Base-by-base conservation (phyloP, 2,329 filamentous ascomycete species). In the Akanthomyces uredinophilus region DNA sequence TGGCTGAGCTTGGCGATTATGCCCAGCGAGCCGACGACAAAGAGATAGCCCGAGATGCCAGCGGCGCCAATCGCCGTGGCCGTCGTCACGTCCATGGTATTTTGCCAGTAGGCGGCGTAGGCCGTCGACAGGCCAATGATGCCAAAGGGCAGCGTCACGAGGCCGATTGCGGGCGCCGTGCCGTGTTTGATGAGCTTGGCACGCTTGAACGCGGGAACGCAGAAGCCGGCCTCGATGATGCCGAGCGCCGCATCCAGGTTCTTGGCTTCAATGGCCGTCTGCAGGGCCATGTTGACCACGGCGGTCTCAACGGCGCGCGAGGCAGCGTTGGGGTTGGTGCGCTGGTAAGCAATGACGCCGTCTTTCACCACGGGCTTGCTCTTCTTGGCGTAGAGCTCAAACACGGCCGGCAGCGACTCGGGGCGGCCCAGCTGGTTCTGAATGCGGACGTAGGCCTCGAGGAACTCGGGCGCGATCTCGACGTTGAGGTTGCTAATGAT, bases 371-470 rank as follows among this genome's bases (percentile, higher is more conserved):
- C 76, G 2, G 92, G 90, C 65, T 87, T 79, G 11, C 91, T 89
- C 75, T 98, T 99, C 68, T 85, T 85, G 54, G 91, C 91, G 73
- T 94, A 98, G 59, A 97, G 81, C 61, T 87, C 79, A 70, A 99
- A 89, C 47, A 92, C 85, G 64, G 88, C 84, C 7, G 94, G 92
- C 65, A 98, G 84, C 50, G 90, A 87, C 66, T 91, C 85, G 3
- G 92, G 87, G 62, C 83, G 86, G 64, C 86, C 84, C 49, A 98
- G 83, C 13, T 87, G 81, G 32, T 87, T 81, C 73, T 96, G 92
- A 50, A 91, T 85, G 43, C 84, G 81, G 65, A 96, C 87, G 74
- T 97, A 98, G 67, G 84, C 74, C 62, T 83, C 79, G 44, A 98
- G 84, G 39, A 94, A 79, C 35, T 83, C 78, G 10, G 88, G 85